phyloP scores from a whole-genome alignment of 306 rosid genomes.

The Glycine soja region DNA sequence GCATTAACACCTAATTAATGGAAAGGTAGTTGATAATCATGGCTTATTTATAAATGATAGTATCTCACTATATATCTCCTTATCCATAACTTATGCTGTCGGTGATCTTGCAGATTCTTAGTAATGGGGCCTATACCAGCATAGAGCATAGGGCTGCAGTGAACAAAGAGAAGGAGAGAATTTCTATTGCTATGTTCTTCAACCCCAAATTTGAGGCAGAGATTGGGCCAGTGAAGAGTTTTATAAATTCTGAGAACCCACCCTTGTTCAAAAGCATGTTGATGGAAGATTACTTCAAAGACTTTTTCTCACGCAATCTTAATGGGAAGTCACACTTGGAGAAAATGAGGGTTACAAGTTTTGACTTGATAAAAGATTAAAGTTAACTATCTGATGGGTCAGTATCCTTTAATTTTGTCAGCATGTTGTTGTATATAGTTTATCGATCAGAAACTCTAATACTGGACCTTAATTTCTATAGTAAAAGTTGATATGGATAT shows the following conservation, averaged over 20 bases:
- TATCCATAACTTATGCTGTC: background rate
- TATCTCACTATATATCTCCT: too few species aligned
- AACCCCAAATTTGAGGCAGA: conserved; percentile 70
- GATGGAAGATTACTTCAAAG: conserved; percentile 64
- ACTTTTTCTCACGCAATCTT: conserved; percentile 62
- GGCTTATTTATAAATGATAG: background rate
- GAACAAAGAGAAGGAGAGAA: conserved; percentile 69
- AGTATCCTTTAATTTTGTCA: too few species aligned
- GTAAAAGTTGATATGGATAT: background rate
- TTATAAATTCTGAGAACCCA: conserved; percentile 54
- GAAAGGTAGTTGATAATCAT: too few species aligned
- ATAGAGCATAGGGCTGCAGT: conserved; percentile 76
- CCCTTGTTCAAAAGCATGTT: conserved; percentile 55
- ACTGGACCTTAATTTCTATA: background rate
- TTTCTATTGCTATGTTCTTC: conserved; percentile 73
- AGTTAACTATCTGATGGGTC: background rate
- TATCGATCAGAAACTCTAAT: background rate
- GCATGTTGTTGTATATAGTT: background rate
- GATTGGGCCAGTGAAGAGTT: conserved; percentile 56
- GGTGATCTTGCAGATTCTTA: conserved; percentile 62
- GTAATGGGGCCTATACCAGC: conserved; percentile 77
- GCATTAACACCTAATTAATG: too few species aligned
- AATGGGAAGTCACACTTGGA: conserved; percentile 74
- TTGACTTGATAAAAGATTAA: background rate
- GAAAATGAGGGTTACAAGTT: conserved; percentile 55